A percentile compares a stretch with the other conserved stretches of the same genome.
phyloP scores from a whole-genome alignment of 352 stramenopile species.

The Phytophthora hibernalis region DNA sequence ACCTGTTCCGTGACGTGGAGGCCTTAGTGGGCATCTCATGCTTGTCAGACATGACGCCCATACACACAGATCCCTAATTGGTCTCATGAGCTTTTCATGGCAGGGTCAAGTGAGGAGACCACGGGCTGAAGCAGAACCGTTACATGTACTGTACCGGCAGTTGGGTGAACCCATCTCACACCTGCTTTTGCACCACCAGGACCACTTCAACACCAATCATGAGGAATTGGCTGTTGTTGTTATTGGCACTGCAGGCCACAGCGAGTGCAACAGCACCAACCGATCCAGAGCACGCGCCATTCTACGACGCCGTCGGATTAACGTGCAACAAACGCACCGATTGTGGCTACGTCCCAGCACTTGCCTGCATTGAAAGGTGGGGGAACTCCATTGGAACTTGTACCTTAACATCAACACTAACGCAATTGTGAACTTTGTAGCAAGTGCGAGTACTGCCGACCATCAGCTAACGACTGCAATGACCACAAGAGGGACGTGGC shows the following conservation, averaged over 20 bases:
- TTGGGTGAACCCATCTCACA: constrained; percentile 6
- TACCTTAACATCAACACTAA: not conserved
- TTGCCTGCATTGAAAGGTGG: constrained; percentile 73
- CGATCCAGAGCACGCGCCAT: constrained; percentile 19
- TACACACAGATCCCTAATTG: constrained; percentile 12
- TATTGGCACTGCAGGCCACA: constrained; percentile 3
- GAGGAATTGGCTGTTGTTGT: not conserved
- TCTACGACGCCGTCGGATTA: constrained; percentile 49
- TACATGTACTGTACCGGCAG: not conserved
- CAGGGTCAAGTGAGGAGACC: constrained; percentile 1
- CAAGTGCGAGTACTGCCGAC: constrained; percentile 68
- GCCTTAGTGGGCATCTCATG: not conserved
- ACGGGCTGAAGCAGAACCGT: constrained; percentile 1
- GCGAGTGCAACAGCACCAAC: constrained; percentile 5
- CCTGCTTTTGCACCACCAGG: constrained; percentile 12
- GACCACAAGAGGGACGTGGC: constrained; percentile 48
- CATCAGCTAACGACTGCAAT: constrained; percentile 57
- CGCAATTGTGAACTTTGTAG: constrained; percentile 24
- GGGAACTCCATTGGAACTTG: not conserved
- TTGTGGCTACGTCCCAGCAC: constrained; percentile 74
- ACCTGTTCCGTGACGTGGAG: constrained; percentile 19
- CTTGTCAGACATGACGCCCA: constrained; percentile 17
- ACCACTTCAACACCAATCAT: constrained; percentile 13
- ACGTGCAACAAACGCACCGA: constrained; percentile 56
- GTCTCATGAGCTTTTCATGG: constrained; percentile 13